Base-by-base conservation (phyloP, 2,329 filamentous ascomycete species). In the Botrytis squamosa region DNA sequence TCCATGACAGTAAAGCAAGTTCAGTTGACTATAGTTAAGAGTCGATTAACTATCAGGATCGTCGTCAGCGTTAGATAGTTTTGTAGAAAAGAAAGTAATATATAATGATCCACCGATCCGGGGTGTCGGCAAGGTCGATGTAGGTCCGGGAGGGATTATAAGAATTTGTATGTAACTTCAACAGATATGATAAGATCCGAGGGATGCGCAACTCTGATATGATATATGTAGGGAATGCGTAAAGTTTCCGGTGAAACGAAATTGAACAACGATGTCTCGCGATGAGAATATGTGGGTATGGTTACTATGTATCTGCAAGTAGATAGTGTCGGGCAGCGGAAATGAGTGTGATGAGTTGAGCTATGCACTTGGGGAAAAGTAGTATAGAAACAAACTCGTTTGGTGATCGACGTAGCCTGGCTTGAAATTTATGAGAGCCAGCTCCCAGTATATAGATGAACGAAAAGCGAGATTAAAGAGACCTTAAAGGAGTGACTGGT, bases 391-490 rank as follows among this genome's bases (percentile, higher is more conserved):
- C 82, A 83, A 83, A 77, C 84, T 84, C 83, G 83, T 84, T 84
- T 82, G 79, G 74, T 74, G 79, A 80, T 81, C 77, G 75, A 76
- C 79, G 79, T 76, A 76, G 78, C 77, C 79, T 77, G 79, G 79
- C 82, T 83, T 82, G 80, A 81, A 81, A 82, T 82, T 82, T 82
- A 83, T 86, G 85, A 88, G 86, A 87, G 84, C 86, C 86, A 86
- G 86, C 86, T 88, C 86, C 83, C 84, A 85, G 85, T 82, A 80
- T 85, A 85, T 85, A 85, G 82, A 83, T 81, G 81, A 82, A 81
- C 81, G 77, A 81, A 82, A 83, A 81, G 81, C 80, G 82, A 82
- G 82, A 83, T 84, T 83, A 82, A 81, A 83, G 81, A 79, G 76
- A 76, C 74, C 77, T 75, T 81, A 85, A 87, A 86, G 84, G 85